phyloP scores from a whole-genome alignment of 768 basidiomycete species.

The Termitomyces sp. region DNA sequence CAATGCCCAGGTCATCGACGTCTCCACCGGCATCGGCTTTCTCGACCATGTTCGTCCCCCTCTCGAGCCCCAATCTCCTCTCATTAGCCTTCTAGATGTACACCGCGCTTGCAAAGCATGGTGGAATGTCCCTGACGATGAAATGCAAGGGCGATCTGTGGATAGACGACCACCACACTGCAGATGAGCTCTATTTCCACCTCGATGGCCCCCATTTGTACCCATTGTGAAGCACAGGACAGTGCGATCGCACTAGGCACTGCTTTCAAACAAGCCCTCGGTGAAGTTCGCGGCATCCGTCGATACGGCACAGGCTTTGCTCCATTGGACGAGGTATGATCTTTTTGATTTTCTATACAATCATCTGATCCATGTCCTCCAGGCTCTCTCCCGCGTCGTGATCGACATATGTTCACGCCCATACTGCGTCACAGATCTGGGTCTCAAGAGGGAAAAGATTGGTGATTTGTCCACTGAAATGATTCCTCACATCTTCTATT shows the following conservation, averaged over 20 bases:
- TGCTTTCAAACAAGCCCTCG: conserved; percentile 93
- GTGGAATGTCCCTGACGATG: conserved; percentile 87
- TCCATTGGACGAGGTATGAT: conserved; percentile 87
- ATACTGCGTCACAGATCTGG: conserved; percentile 90
- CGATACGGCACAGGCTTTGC: conserved; percentile 97
- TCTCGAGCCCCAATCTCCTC: neutral
- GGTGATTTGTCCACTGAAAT: conserved; percentile 97
- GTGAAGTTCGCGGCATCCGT: conserved; percentile 90
- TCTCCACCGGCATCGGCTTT: conserved; percentile 97
- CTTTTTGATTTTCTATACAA: neutral
- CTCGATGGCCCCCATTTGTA: neutral
- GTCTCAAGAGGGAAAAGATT: conserved; percentile 84
- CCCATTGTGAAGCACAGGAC: conserved; percentile 54
- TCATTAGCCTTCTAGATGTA: conserved; percentile 62
- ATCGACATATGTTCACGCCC: conserved; percentile 98
- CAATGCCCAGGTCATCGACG: conserved; percentile 68
- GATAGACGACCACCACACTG: conserved; percentile 99
- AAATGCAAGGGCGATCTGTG: conserved; percentile 93
- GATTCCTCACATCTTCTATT: conserved; percentile 97
- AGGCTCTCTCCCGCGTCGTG: conserved; percentile 91
- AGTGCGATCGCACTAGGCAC: conserved; percentile 82
- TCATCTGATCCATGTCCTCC: neutral
- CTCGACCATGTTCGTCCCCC: conserved; percentile 81
- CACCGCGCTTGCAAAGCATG: conserved; percentile 94
- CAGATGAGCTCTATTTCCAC: conserved; percentile 65